Evolutionary conservation across 2,329 filamentous ascomycete species (phyloP), one percentile per base, ranked within the genome.

Genomic region (Cladophialophora yegresii): DNA sequence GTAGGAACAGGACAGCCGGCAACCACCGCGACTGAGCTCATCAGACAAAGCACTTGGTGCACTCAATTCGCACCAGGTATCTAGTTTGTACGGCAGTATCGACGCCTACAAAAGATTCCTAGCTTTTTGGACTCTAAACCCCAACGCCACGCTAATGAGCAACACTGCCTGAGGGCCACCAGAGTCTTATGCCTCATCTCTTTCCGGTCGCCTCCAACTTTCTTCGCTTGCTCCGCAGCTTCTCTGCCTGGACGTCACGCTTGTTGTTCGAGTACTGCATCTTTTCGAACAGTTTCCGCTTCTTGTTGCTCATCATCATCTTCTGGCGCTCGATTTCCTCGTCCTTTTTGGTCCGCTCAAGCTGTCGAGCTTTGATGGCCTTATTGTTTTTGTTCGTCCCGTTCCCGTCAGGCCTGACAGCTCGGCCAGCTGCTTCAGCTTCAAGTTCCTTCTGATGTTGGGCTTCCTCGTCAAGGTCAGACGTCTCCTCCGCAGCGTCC

Each of bases 261-360:
- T 95, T 93, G 80, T 89, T 93, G 79, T 97, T 96, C 67, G 88
- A 92, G 79, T 96, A 96, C 75, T 92, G 84, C 91, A 99, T 99
- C 82, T 97, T 95, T 83, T 98, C 95, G 71, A 93, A 89, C 73
- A 97, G 82, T 87, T 97, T 97, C 73, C 95, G 85, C 87, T 98
- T 99, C 86, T 96, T 95, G 78, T 96, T 91, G 78, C 90, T 91
- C 83, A 98, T 88, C 95, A 99, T 99, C 81, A 96, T 95, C 86
- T 96, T 97, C 76, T 91, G 89, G 68, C 93, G 85, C 78, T 96
- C 92, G 64, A 96, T 79, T 73, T 98, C 93, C 78, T 98, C 95
- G 3, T 89, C 88, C 75, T 95, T 90, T 73, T 84, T 80, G 69
- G 79, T 79, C 72, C 79, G 76, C 72, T 86, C 84, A 75, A 83